Percentiles rank a stretch among this genome's conserved stretches.
These are phyloP conservation scores for Hypholoma fasciculare DNA, from an alignment of 768 basidiomycete genomes.

Conservation along the genomic window DNA sequence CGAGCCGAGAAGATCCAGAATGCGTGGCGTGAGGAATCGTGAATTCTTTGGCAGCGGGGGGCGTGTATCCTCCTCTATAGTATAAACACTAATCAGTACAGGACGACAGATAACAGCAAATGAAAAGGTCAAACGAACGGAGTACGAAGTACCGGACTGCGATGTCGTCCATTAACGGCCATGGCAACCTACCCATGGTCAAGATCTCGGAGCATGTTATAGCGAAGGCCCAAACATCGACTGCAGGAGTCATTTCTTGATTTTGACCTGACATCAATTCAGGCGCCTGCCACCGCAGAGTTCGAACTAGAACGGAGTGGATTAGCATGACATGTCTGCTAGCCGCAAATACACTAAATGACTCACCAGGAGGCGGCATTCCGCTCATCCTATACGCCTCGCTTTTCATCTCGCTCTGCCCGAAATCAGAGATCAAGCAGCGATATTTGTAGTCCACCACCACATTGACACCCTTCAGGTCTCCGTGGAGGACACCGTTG, in stretches of 20 bases:
- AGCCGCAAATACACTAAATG: background rate
- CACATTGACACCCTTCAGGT: slow-evolving; percentile 80
- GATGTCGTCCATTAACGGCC: slow-evolving; percentile 51
- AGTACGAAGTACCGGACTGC: slow-evolving; percentile 53
- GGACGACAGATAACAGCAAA: slow-evolving; percentile 26
- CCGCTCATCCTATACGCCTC: slow-evolving; percentile 69
- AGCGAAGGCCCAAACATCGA: slow-evolving; percentile 72
- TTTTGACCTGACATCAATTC: slow-evolving; percentile 57
- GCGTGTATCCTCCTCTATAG: slow-evolving; percentile 48
- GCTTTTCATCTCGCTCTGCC: slow-evolving; percentile 77
- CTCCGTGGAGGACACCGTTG: slow-evolving; percentile 72
- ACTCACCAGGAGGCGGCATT: slow-evolving; percentile 43
- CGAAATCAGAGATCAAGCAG: slow-evolving; percentile 83
- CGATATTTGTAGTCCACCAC: slow-evolving; percentile 66
- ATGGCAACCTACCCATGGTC: slow-evolving; percentile 62
- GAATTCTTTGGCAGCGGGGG: slow-evolving; percentile 50
- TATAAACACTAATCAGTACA: background rate
- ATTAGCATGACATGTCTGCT: background rate
- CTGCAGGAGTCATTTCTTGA: slow-evolving; percentile 44
- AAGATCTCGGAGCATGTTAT: slow-evolving; percentile 71
- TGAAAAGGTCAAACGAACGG: slow-evolving; percentile 27
- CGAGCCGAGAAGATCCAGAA: slow-evolving; percentile 45
- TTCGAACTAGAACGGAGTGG: slow-evolving; percentile 46
- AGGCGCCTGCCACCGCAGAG: slow-evolving; percentile 71
- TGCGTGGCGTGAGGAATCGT: slow-evolving; percentile 32